These are phyloP conservation scores for Phytopythium boreale DNA, from an alignment of 352 stramenopile species.

Conservation along the genomic window DNA sequence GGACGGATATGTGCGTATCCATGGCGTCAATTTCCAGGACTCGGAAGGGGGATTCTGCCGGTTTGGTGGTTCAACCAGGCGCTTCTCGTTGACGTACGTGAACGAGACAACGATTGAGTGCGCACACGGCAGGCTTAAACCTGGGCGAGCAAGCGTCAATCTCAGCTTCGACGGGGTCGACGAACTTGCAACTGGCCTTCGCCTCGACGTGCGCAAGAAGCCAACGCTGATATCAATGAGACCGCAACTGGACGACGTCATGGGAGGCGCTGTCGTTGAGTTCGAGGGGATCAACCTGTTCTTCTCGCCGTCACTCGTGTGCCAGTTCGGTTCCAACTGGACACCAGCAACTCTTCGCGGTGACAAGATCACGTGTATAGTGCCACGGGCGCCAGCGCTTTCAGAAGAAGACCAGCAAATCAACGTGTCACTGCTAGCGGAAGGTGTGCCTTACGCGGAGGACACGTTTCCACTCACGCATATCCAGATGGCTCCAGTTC, in stretches of 20 bases:
- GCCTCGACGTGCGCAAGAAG: conserved; percentile 17
- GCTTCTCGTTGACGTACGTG: conserved; percentile 13
- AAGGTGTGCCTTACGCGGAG: conserved; percentile 11
- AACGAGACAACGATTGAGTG: conserved; percentile 23
- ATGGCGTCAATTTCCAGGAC: conserved; percentile 30
- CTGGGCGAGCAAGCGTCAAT: conserved; percentile 15
- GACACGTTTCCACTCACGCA: conserved; percentile 35
- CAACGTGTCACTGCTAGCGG: conserved; percentile 26
- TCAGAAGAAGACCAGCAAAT: conserved; percentile 7
- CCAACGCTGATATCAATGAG: conserved; percentile 24
- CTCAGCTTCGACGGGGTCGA: conserved; percentile 32
- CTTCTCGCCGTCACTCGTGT: conserved; percentile 23
- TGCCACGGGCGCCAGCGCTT: conserved; percentile 14
- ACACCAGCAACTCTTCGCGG: conserved; percentile 17
- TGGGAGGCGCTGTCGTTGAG: conserved; percentile 27
- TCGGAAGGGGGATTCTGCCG: conserved; percentile 20
- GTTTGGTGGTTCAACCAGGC: conserved; percentile 11
- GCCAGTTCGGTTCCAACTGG: conserved; percentile 29
- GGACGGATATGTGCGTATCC: conserved; percentile 24
- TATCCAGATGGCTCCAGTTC: conserved; percentile 17
- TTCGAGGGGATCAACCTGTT: conserved; percentile 31
- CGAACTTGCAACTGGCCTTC: conserved; percentile 12
- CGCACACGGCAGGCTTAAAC: conserved; percentile 17
- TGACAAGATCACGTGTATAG: conserved; percentile 21
- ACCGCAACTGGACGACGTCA: conserved; percentile 24